Percentiles rank a stretch among this genome's conserved stretches.
These are phyloP conservation scores for Gracilaria domingensis DNA, from an alignment of 23 red algal species.

Conservation along the genomic window DNA sequence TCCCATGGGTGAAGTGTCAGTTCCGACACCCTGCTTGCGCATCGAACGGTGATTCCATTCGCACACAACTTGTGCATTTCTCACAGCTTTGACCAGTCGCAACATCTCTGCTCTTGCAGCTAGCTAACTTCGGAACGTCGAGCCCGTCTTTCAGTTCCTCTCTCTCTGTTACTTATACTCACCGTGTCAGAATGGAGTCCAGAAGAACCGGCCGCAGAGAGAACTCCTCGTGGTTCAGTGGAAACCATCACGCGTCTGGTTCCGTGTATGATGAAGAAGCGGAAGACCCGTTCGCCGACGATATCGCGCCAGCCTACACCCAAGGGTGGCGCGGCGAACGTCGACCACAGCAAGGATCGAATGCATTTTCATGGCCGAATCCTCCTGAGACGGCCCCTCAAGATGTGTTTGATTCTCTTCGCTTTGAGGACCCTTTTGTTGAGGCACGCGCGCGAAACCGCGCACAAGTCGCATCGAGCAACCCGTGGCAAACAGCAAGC, in stretches of 20 bases:
- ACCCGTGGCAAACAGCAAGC: neutral
- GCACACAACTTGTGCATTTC: no score
- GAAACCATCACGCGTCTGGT: neutral
- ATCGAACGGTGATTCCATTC: no score
- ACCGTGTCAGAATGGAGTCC: neutral
- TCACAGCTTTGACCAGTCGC: no score
- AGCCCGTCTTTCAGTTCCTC: no score
- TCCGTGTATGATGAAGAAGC: neutral
- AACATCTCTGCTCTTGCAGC: no score
- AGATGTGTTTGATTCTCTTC: neutral
- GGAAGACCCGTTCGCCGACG: conserved; percentile 13
- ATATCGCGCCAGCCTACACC: neutral
- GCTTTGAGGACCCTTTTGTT: conserved; percentile 16
- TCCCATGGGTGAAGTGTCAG: no score
- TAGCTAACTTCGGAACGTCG: no score
- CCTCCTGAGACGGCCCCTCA: neutral
- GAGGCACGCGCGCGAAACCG: conserved; percentile 18
- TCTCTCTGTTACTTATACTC: no score
- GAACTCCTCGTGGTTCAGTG: neutral
- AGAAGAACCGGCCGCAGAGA: neutral
- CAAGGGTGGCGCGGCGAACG: neutral
- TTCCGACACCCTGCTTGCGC: no score
- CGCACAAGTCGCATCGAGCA: neutral
- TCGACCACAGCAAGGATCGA: neutral
- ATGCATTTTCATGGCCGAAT: neutral